Evolutionary conservation across 441 rosid genomes (phyloP).

Genomic region (Pelargonium citronellum): DNA sequence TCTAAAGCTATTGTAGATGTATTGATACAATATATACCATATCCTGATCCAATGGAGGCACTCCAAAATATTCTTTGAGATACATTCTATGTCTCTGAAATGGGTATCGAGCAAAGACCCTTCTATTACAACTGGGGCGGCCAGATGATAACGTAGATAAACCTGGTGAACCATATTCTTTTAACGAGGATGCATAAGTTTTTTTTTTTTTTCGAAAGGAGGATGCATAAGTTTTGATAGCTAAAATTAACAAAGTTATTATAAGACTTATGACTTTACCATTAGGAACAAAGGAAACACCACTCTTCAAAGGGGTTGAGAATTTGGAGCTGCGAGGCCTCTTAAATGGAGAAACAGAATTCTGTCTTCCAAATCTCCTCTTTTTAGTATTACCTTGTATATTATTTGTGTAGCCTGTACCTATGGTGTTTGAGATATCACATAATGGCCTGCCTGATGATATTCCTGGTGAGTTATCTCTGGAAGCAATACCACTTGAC

Average conservation of each 20-base stretch:
- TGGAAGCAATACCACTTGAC: constrained; percentile 27
- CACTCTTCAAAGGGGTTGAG: constrained; percentile 51
- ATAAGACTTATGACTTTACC: constrained; percentile 37
- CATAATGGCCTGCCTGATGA: constrained; percentile 42
- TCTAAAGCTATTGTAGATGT: constrained; percentile 12
- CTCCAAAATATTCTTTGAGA: constrained; percentile 62
- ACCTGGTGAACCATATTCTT: constrained; percentile 42
- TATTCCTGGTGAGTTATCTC: constrained; percentile 32
- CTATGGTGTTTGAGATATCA: constrained; percentile 58
- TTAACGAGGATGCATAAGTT: constrained; percentile 14
- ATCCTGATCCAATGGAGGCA: constrained; percentile 42
- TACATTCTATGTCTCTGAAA: constrained; percentile 46
- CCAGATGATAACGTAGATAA: constrained; percentile 42
- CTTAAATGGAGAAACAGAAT: constrained; percentile 63
- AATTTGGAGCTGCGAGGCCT: constrained; percentile 69
- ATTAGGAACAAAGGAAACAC: constrained; percentile 31
- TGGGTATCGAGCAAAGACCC: constrained; percentile 59
- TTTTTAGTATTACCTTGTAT: constrained; percentile 31
- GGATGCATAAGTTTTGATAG: constrained; percentile 14
- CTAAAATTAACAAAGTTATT: constrained; percentile 19
- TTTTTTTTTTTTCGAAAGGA: no score
- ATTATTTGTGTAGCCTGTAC: constrained; percentile 22
- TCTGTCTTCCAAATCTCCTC: constrained; percentile 33
- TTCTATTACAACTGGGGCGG: constrained; percentile 35
- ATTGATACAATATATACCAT: constrained; percentile 37